phyloP scores from a whole-genome alignment of 257 asterid genomes.

The Thymus mandschuricus region DNA sequence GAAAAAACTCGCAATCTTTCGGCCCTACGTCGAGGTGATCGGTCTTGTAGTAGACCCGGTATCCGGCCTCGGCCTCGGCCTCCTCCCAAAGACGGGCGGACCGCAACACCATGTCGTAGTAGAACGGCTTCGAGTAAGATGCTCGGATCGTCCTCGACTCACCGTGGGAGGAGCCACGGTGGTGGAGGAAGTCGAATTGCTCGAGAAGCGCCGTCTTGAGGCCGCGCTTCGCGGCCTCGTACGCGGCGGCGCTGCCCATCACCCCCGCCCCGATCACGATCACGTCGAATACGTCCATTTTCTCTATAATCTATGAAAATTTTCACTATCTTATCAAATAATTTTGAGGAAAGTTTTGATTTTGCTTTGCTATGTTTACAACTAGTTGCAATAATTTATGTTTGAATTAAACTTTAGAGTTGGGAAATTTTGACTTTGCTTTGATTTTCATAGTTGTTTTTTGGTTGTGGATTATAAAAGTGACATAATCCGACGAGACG shows the following conservation, averaged over 20 bases:
- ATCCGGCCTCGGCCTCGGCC: constrained; percentile 63
- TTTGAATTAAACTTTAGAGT: too few species aligned
- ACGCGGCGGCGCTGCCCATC: constrained; percentile 80
- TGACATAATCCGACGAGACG: too few species aligned
- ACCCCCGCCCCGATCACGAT: constrained; percentile 74
- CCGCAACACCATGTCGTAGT: constrained; percentile 51
- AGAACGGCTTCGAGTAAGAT: constrained; percentile 65
- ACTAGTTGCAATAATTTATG: too few species aligned
- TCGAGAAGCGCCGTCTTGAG: constrained; percentile 53
- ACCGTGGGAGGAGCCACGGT: too few species aligned
- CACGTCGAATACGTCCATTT: constrained; percentile 43
- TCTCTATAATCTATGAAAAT: too few species aligned
- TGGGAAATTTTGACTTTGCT: too few species aligned
- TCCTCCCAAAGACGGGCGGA: constrained; percentile 58
- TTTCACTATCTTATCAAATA: too few species aligned
- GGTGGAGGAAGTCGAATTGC: too few species aligned
- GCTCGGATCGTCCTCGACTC: constrained; percentile 51
- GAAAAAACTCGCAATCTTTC: constrained; percentile 40
- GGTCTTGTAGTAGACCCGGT: constrained; percentile 66
- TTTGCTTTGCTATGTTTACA: too few species aligned
- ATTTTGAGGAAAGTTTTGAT: too few species aligned
- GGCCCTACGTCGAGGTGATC: constrained; percentile 65
- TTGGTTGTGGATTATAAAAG: too few species aligned
- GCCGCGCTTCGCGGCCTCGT: constrained; percentile 61
- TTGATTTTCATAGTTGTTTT: too few species aligned